These are phyloP conservation scores for Tuber melanosporum DNA, from an alignment of 495 filamentous ascomycete genomes.

Conservation along the genomic window DNA sequence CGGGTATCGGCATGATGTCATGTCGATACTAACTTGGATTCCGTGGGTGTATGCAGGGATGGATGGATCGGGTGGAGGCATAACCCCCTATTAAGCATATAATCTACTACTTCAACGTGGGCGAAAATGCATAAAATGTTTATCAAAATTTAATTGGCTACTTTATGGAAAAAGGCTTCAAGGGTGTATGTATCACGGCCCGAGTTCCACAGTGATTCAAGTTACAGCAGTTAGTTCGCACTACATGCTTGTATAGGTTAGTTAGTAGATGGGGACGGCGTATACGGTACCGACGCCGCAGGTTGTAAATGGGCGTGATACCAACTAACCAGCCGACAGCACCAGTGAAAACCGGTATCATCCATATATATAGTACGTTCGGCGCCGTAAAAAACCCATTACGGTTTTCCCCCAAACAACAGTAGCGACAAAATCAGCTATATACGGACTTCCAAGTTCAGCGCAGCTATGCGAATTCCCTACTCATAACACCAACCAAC, in stretches of 20 bases:
- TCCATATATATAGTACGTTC: too few species aligned
- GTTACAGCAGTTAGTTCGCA: neutral
- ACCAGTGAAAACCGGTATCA: neutral
- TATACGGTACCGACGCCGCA: too few species aligned
- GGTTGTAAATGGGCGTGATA: too few species aligned
- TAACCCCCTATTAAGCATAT: neutral
- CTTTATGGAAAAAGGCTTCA: neutral
- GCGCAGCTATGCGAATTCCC: too few species aligned
- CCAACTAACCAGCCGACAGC: neutral
- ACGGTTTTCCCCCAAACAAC: too few species aligned
- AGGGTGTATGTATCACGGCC: neutral
- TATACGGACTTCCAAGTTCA: too few species aligned
- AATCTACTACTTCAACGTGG: too few species aligned
- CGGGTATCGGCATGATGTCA: neutral
- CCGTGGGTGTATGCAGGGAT: neutral
- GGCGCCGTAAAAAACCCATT: neutral
- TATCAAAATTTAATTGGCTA: too few species aligned
- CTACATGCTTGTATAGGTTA: too few species aligned
- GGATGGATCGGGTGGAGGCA: neutral
- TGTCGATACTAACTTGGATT: neutral
- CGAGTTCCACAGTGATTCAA: neutral
- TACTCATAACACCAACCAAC: too few species aligned
- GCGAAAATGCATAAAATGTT: neutral
- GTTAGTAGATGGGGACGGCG: too few species aligned
- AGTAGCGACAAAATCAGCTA: too few species aligned